Conservation (phyloP, 495 filamentous ascomycete genomes). For the Aspergillus avenaceus region DNA sequence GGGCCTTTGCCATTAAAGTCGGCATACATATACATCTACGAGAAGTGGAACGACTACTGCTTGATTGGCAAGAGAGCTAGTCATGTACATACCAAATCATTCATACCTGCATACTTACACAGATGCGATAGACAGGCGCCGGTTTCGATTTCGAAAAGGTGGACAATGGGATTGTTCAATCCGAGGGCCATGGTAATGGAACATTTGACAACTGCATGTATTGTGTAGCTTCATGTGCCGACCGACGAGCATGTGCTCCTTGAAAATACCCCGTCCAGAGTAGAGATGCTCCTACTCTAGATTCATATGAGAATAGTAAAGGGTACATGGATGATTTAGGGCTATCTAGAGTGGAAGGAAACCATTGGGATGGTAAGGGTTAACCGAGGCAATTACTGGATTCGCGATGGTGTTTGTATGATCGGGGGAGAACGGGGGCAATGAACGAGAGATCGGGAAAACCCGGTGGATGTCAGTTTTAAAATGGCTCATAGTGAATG, state of each 20-base stretch:
- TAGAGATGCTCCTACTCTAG: no score
- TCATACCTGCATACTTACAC: no score
- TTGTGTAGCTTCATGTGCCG: neutral
- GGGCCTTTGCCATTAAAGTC: neutral
- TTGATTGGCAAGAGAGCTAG: neutral
- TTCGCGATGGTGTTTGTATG: neutral
- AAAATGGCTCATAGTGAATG: neutral
- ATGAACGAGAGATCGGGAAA: neutral
- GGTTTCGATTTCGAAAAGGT: neutral
- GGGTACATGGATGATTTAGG: neutral
- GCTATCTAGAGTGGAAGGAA: neutral
- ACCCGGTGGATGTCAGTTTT: neutral
- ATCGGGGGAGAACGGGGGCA: neutral
- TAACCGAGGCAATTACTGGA: constrained; percentile 2
- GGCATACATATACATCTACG: neutral
- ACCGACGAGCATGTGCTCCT: no score
- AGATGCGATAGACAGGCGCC: neutral
- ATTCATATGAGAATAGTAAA: no score
- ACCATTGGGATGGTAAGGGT: neutral
- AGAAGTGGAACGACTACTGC: neutral
- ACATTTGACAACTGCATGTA: neutral
- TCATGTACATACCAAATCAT: neutral
- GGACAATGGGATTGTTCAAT: neutral
- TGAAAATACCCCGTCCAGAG: no score
- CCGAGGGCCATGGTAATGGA: neutral